These are phyloP conservation scores for Phytophthora sp. DNA, from an alignment of 352 stramenopile genomes.

Conservation along the genomic window DNA sequence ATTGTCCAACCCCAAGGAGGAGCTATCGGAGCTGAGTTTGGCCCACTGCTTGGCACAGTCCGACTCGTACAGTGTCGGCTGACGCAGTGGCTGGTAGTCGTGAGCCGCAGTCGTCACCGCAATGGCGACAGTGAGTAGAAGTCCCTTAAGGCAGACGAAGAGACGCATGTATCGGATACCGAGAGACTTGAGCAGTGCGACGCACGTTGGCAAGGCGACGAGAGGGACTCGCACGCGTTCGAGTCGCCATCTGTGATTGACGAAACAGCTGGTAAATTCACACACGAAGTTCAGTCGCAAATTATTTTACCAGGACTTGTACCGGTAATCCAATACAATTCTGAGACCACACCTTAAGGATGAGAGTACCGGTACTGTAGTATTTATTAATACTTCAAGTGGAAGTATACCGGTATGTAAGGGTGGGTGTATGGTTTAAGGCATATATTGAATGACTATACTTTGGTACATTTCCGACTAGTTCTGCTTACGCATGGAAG, in stretches of 20 bases:
- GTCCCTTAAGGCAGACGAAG: constrained; percentile 9
- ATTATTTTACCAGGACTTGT: too few species aligned
- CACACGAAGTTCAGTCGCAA: constrained; percentile 25
- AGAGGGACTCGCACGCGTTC: constrained; percentile 27
- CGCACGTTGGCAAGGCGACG: constrained; percentile 19
- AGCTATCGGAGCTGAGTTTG: constrained; percentile 30
- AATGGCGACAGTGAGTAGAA: constrained; percentile 17
- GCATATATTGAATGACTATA: constrained; percentile 23
- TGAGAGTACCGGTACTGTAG: too few species aligned
- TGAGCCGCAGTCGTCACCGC: constrained; percentile 22
- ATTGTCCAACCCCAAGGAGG: constrained; percentile 15
- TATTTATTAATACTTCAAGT: too few species aligned
- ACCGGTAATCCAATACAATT: constrained; percentile 3
- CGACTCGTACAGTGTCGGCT: constrained; percentile 51
- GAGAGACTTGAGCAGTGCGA: constrained; percentile 29
- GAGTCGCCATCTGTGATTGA: constrained; percentile 18
- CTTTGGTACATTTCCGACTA: constrained; percentile 19
- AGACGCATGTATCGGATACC: constrained; percentile 18
- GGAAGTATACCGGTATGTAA: too few species aligned
- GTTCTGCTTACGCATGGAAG: constrained; percentile 60
- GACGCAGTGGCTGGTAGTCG: constrained; percentile 52
- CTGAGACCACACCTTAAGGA: background rate
- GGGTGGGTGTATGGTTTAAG: background rate
- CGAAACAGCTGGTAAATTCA: constrained; percentile 29
- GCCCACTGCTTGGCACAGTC: constrained; percentile 48